Evolutionary conservation across 2,329 filamentous ascomycete species (phyloP).

Genomic region (Trichoderma polysporum): DNA sequence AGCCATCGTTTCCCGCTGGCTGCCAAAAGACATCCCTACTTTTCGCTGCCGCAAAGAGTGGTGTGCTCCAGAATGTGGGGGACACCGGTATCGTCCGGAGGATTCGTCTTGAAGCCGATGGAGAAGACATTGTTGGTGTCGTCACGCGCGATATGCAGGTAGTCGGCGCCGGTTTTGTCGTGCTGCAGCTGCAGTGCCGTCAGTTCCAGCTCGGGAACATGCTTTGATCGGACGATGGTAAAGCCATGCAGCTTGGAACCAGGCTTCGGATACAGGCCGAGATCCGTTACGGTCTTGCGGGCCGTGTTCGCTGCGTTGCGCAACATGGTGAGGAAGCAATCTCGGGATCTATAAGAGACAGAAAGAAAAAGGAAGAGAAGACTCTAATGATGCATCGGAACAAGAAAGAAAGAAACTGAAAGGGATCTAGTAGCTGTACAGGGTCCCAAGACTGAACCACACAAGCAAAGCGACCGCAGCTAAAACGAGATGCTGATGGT

Average conservation of each 20-base stretch:
- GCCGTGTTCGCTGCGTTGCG: constrained; percentile 53
- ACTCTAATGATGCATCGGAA: constrained; percentile 16
- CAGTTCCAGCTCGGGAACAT: constrained; percentile 90
- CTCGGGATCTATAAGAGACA: background rate
- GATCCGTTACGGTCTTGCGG: constrained; percentile 69
- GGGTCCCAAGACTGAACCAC: background rate
- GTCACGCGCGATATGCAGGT: constrained; percentile 90
- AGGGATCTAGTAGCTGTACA: background rate
- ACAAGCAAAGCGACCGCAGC: background rate
- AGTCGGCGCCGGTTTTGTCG: constrained; percentile 93
- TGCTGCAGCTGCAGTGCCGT: constrained; percentile 89
- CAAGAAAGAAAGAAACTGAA: background rate
- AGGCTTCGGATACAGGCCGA: constrained; percentile 71
- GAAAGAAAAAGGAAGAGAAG: background rate
- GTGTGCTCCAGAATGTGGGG: constrained; percentile 98
- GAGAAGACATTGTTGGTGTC: constrained; percentile 99
- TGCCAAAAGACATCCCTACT: constrained; percentile 51
- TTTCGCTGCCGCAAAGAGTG: constrained; percentile 90
- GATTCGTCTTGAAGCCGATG: constrained; percentile 98
- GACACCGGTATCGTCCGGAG: constrained; percentile 91
- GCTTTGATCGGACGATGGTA: constrained; percentile 82
- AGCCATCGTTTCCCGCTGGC: constrained; percentile 26
- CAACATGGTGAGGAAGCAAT: constrained; percentile 42
- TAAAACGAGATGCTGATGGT: background rate
- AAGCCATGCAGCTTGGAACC: constrained; percentile 93